A percentile compares a stretch with the other conserved stretches of the same genome.
Evolutionary conservation across 2,329 filamentous ascomycete genomes (phyloP).

Genomic region (Trichophyton mentagrophytes): DNA sequence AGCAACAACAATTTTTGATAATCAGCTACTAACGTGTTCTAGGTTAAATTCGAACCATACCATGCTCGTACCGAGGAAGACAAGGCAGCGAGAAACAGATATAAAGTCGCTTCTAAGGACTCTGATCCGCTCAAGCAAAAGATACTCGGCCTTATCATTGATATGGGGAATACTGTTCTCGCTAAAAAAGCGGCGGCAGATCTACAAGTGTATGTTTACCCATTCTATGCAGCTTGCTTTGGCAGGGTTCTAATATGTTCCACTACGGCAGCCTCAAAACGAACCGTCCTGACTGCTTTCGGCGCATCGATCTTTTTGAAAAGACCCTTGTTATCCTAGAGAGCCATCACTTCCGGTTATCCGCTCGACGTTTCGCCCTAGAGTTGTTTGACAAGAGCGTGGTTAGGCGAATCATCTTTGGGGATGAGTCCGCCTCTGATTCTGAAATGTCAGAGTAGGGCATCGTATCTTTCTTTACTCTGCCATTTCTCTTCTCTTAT

Average conservation of each 20-base stretch:
- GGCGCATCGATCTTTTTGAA: conserved; percentile 64
- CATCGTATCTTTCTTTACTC: not conserved
- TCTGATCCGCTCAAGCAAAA: conserved; percentile 53
- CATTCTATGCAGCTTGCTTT: not conserved
- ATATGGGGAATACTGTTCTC: conserved; percentile 84
- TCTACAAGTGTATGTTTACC: conserved; percentile 44
- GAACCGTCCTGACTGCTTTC: conserved; percentile 62
- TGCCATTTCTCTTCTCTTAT: not conserved
- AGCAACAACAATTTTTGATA: not conserved
- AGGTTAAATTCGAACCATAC: conserved; percentile 28
- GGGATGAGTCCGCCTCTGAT: conserved; percentile 45
- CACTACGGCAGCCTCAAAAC: conserved; percentile 48
- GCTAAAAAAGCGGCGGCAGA: conserved; percentile 78
- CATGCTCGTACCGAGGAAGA: conserved; percentile 32
- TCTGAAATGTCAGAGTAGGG: conserved; percentile 16
- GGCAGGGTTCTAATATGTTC: not conserved
- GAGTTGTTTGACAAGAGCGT: conserved; percentile 90
- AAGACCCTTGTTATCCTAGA: conserved; percentile 77
- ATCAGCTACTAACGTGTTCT: not conserved
- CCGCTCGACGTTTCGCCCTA: conserved; percentile 76
- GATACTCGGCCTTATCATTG: conserved; percentile 72
- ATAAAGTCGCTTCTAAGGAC: conserved; percentile 49
- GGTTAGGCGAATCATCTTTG: conserved; percentile 69
- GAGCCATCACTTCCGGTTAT: conserved; percentile 76
- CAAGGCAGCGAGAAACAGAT: conserved; percentile 31